These are phyloP conservation scores for Bipolaris zeicola DNA, from an alignment of 2,329 filamentous ascomycete genomes.

Conservation along the genomic window DNA sequence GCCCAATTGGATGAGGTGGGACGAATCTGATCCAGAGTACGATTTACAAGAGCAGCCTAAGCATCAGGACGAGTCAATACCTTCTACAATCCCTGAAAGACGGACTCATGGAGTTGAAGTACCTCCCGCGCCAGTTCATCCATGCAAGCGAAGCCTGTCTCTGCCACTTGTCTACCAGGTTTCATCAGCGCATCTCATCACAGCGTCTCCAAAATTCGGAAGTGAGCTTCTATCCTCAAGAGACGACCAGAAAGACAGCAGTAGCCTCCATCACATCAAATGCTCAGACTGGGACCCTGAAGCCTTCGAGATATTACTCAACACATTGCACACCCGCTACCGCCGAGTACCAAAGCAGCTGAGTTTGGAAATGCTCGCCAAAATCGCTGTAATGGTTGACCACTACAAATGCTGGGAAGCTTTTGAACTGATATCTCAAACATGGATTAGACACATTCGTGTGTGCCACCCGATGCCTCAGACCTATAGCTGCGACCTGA, in stretches of 20 bases:
- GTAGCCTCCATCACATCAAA: conserved; percentile 9
- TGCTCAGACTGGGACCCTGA: conserved; percentile 39
- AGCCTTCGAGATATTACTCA: conserved; percentile 52
- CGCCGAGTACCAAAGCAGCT: conserved; percentile 49
- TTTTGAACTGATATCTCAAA: conserved; percentile 50
- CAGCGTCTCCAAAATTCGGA: conserved; percentile 8
- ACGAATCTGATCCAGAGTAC: background rate
- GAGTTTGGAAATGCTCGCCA: conserved; percentile 51
- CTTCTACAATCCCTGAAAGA: background rate
- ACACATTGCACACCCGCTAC: conserved; percentile 53
- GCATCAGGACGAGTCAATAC: no score
- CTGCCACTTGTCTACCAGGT: conserved; percentile 3
- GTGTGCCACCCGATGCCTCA: conserved; percentile 5
- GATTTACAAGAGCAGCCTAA: background rate
- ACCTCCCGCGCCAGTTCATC: background rate
- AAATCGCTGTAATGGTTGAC: conserved; percentile 53
- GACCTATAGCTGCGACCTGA: conserved; percentile 20
- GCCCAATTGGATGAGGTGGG: background rate
- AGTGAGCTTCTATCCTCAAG: background rate
- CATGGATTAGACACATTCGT: conserved; percentile 48
- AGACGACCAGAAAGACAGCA: background rate
- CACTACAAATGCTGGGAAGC: conserved; percentile 52
- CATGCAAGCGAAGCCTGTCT: background rate
- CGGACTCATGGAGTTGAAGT: background rate
- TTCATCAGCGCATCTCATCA: conserved; percentile 5